Base-by-base conservation (phyloP, 345 rosid species). In the Ceriops tagal region DNA sequence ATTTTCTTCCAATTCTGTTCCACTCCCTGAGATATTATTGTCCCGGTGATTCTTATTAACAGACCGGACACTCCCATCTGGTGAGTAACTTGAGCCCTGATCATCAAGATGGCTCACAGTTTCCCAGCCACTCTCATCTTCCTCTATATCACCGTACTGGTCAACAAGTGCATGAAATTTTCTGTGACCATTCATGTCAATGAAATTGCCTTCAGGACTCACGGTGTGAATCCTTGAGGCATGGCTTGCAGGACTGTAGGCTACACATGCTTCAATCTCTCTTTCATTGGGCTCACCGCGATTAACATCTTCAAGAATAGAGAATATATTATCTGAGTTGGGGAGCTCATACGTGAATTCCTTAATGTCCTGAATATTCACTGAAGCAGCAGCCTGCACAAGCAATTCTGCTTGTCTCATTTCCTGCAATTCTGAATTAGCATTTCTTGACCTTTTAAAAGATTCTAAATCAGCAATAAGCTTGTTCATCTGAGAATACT, bases 101-200 rank as follows among this genome's bases (percentile, higher is more conserved):
- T 90, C 97, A 68, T 90, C 96, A 5, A 79, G 80, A 78, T 87
- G 89, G 80, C 96, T 95, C 76, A 85, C 96, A 13, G 99, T 90
- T 84, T 95, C 99, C 99, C 99, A 95, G 37, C 88, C 96, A 60
- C 99, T 95, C 71, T 95, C 98, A 61, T 90, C 96, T 66, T 92
- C 96, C 75, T 91, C 92, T 0, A 85, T 68, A 11, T 83, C 89
- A 21, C 77, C 87, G 68, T 81, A 75, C 62, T 81, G 83, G 60
- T 79, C 79, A 39, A 66, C 47, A 51, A 11, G 84, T n/a, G 73
- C 83, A 65, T 73, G 65, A 10, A 84, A 74, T 65, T 81, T 80
- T 77, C 81, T 78, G 69, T 47, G 71, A 67, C 66, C 70, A 61
- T 81, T 83, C 75, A 74, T 80, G 57, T 66, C 69, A 22, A 28